Conservation (phyloP, 176 grass and related monocot genomes). For the Zizania latifolia region DNA sequence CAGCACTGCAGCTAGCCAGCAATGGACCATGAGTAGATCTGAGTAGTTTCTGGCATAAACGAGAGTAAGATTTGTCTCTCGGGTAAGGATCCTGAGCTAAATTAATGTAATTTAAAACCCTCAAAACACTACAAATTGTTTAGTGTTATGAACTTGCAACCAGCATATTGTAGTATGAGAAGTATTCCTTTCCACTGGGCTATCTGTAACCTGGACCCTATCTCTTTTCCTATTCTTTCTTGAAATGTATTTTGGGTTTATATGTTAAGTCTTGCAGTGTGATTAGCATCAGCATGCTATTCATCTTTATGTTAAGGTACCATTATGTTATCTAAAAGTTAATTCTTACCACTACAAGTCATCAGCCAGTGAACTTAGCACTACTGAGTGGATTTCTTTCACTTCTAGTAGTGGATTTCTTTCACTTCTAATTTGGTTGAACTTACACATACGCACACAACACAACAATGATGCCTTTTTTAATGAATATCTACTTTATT, state of each 20-base stretch:
- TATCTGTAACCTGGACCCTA: neutral
- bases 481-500: neutral
- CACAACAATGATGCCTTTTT: neutral
- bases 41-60: neutral
- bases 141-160: neutral
- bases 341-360: neutral
- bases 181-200: neutral
- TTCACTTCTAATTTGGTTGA: neutral
- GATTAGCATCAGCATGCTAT: neutral
- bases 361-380: neutral
- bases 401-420: neutral
- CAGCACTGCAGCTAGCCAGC: no score
- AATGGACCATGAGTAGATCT: neutral
- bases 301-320: neutral
- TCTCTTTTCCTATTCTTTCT: neutral
- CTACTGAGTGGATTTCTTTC: neutral
- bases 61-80: neutral
- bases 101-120: neutral
- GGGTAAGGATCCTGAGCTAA: neutral
- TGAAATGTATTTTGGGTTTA: slow-evolving; percentile 4
- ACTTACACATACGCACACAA: neutral
- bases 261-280: neutral
- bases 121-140: neutral
- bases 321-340: neutral
- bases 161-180: neutral